Base-by-base conservation (phyloP, 192 early-diverging fungal genomes). In the Mortierella hygrophila region DNA sequence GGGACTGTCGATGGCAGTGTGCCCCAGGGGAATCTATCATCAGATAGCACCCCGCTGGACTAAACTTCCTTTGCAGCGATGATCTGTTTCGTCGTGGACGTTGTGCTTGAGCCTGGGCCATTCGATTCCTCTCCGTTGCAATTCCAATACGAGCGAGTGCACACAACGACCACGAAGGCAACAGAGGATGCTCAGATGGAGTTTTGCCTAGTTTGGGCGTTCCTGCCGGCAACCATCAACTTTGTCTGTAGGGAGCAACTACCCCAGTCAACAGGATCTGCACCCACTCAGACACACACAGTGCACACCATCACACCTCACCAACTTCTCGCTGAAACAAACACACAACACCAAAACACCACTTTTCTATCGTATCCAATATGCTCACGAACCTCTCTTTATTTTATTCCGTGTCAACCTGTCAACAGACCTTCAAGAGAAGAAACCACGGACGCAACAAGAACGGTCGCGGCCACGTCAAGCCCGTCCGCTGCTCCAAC, bases 401-500 rank as follows among this genome's bases (percentile, higher is more conserved):
- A 26, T 69, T 20, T 41, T 54, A 75, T 57, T 37, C 8, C 29
- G 23, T 72, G 37, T 52, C 8, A 65, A 65, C 29, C 29, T 65
- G 16, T 26, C 26, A 60, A 84, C 90, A 98, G 98, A 99, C 98
- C 91, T 89, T 92, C 90, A 99, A 99, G 94, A 96, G 98, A 95
- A 97, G 98, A 93, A 99, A 99, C 92, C 95, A 98, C 93, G 99
- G 99, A 94, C 97, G 99, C 90, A 96, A 94, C 95, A 99, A 99
- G 96, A 92, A 97, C 91, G 98, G 98, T 77, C 97, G 99, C 91
- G 99, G 99, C 88, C 97, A 98, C 95, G 95, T 96, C 89, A 97
- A 96, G 92, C 94, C 94, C 88, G 96, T 99, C 88, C 96, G 98
- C 83, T 99, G 99, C 95, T 96, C 96, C 90, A 99, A 99, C 97